Conservation (phyloP, 2,329 filamentous ascomycete species). For the Fusarium sp. region DNA sequence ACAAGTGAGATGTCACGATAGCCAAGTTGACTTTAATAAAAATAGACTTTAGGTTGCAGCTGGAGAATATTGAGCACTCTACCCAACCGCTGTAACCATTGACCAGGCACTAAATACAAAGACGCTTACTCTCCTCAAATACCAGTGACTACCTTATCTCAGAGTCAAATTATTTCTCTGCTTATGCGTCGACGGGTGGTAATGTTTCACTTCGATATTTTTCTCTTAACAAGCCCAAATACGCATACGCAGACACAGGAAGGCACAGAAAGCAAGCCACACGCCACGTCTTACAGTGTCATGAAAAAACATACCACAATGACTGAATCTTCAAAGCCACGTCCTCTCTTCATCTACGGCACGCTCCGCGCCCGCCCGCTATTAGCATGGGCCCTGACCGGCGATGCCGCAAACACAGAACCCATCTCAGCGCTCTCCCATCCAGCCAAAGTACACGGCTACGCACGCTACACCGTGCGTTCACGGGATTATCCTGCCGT, state of each 20-base stretch:
- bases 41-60: no score
- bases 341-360: neutral
- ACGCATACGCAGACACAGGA: no score
- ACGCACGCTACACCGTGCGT: slow-evolving; percentile 10
- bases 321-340: neutral
- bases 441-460: slow-evolving; percentile 27
- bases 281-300: neutral
- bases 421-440: neutral
- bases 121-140: neutral
- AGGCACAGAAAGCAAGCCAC: neutral
- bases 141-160: no score
- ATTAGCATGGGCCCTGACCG: slow-evolving; percentile 44
- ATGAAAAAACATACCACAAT: neutral
- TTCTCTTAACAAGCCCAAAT: neutral
- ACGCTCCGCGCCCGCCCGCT: neutral
- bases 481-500: slow-evolving; percentile 42
- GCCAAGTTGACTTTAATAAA: no score
- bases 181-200: no score
- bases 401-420: slow-evolving; percentile 35
- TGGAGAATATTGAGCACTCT: no score
- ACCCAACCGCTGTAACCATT: no score
- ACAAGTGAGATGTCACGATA: no score
- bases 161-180: no score
- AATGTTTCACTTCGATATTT: fast-evolving
- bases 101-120: fast-evolving